Conservation (phyloP, 2,329 filamentous ascomycete species). For the Diaporthe velutina region DNA sequence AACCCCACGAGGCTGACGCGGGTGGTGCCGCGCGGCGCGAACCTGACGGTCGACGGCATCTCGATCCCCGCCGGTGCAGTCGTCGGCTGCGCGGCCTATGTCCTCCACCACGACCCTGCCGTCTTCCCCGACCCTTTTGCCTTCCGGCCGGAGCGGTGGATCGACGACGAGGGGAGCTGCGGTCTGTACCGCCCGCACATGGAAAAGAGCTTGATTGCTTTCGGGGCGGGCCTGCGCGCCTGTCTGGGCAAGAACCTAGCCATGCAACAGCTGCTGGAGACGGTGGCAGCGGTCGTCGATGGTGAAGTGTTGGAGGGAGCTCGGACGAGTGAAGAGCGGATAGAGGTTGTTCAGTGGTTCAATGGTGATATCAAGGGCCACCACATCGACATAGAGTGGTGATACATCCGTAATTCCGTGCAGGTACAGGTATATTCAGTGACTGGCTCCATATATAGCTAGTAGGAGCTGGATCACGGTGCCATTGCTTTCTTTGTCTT, state of each 20-base stretch:
- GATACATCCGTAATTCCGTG: background rate
- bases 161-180: conserved; percentile 22
- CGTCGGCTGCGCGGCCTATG: conserved; percentile 75
- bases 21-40: background rate
- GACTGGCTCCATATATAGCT: background rate
- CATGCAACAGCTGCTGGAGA: conserved; percentile 36
- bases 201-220: conserved; percentile 39
- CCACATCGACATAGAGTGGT: conserved; percentile 33
- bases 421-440: background rate
- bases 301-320: conserved; percentile 27
- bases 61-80: conserved; percentile 69
- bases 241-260: conserved; percentile 43
- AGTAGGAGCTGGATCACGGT: background rate
- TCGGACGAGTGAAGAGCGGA: conserved; percentile 20
- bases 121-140: conserved; percentile 40
- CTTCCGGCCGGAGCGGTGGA: conserved; percentile 43
- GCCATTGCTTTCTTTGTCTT: background rate
- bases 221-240: conserved; percentile 42
- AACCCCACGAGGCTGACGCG: conserved; percentile 41
- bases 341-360: conserved; percentile 38
- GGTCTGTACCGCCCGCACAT: background rate
- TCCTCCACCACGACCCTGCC: conserved; percentile 55
- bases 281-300: conserved; percentile 1
- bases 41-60: conserved; percentile 61
- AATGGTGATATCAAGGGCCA: conserved; percentile 37